Conservation (phyloP, 169 alveolate genomes). For the Babesia divergens region DNA sequence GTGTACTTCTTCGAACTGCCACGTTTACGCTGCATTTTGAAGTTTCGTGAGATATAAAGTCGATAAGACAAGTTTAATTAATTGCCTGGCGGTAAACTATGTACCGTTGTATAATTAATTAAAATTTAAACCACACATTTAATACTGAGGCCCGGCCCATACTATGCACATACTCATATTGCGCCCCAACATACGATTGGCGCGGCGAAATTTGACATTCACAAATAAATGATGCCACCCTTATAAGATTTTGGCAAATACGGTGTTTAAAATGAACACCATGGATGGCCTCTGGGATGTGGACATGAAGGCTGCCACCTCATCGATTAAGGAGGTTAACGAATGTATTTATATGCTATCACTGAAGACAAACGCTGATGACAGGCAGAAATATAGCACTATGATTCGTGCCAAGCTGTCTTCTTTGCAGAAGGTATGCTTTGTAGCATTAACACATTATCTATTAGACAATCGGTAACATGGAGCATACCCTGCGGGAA, state of each 20-base stretch:
- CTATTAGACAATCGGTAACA: slow-evolving; percentile 47
- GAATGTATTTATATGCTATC: slow-evolving; percentile 14
- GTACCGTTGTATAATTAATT: too few species aligned
- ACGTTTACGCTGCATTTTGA: slow-evolving; percentile 48
- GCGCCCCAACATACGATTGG: too few species aligned
- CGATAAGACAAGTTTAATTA: too few species aligned
- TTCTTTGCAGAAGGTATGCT: slow-evolving; percentile 41
- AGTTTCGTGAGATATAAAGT: too few species aligned
- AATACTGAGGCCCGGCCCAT: too few species aligned
- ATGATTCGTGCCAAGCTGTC: slow-evolving; percentile 55
- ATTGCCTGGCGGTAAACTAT: too few species aligned
- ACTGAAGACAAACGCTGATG: slow-evolving; percentile 26
- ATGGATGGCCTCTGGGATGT: slow-evolving; percentile 64
- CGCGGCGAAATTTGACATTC: too few species aligned
- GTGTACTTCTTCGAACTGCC: slow-evolving; percentile 64
- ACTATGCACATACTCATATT: too few species aligned
- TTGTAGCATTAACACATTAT: not conserved
- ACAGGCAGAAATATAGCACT: slow-evolving; percentile 30
- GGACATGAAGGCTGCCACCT: slow-evolving; percentile 45
- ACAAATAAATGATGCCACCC: too few species aligned
- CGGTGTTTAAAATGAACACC: not conserved
- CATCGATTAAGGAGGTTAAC: slow-evolving; percentile 14
- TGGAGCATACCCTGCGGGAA: slow-evolving; percentile 41
- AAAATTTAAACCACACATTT: too few species aligned
- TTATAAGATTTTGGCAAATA: too few species aligned